These are phyloP conservation scores for Trichophyton rubrum DNA, from an alignment of 2,329 filamentous ascomycete species.

Conservation along the genomic window DNA sequence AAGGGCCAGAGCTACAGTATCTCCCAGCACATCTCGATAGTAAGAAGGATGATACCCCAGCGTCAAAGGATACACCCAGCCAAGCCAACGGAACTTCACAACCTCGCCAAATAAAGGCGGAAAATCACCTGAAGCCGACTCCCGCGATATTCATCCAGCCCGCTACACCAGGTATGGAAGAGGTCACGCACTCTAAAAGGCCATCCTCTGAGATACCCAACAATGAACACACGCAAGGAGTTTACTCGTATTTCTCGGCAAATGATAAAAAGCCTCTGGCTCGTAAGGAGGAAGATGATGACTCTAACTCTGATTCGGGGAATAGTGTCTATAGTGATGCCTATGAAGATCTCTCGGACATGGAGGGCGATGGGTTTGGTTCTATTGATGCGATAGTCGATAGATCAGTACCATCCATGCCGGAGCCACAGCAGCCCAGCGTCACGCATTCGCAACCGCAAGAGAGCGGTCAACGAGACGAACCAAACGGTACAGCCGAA, in stretches of 20 bases:
- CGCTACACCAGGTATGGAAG: constrained; percentile 36
- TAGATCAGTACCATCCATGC: not conserved
- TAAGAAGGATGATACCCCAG: constrained; percentile 5
- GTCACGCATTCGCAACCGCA: not conserved
- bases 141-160: constrained; percentile 37
- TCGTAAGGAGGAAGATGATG: constrained; percentile 17
- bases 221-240: not conserved
- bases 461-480: not conserved
- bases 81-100: constrained; percentile 2
- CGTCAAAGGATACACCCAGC: not conserved
- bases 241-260: not conserved
- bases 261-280: not conserved
- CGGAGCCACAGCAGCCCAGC: not conserved
- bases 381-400: constrained; percentile 39
- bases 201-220: not conserved
- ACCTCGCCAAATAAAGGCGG: constrained; percentile 7
- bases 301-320: constrained; percentile 29
- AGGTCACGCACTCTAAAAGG: constrained; percentile 9
- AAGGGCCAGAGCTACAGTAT: constrained; percentile 16
- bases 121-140: not conserved
- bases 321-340: constrained; percentile 39
- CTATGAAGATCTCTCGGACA: constrained; percentile 25
- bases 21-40: not conserved
- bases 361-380: constrained; percentile 35
- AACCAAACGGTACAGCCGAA: not conserved